Percentiles rank a stretch among this genome's conserved stretches.
Conservation (phyloP, 2,329 filamentous ascomycete species). For the Aspergillus felis region DNA sequence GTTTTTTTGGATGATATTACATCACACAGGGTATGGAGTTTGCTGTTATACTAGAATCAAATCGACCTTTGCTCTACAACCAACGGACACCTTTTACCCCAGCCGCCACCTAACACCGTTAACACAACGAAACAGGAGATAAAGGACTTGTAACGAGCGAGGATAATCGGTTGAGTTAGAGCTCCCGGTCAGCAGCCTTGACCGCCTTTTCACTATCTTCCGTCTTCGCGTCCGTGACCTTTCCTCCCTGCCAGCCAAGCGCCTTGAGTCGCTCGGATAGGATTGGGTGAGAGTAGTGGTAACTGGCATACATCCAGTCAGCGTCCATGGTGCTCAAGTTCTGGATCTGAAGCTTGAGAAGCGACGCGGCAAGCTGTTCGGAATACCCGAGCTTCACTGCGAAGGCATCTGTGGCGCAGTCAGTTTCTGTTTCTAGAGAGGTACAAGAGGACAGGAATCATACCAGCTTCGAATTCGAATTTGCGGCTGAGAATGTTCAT, state of each 20-base stretch:
- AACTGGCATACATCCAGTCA: slow-evolving; percentile 96
- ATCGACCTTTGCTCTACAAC: background rate
- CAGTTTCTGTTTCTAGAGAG: slow-evolving; percentile 13
- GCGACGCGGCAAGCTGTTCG: slow-evolving; percentile 73
- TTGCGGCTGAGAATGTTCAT: slow-evolving; percentile 95
- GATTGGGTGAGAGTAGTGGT: slow-evolving; percentile 98
- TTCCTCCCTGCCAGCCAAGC: slow-evolving; percentile 73
- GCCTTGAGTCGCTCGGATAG: slow-evolving; percentile 89
- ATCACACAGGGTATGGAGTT: background rate
- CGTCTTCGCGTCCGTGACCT: slow-evolving; percentile 45
- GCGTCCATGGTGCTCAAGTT: slow-evolving; percentile 98
- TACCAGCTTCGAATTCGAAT: slow-evolving; percentile 92
- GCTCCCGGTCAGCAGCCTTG: slow-evolving; percentile 71
- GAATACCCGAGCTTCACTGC: slow-evolving; percentile 80
- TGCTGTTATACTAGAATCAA: background rate
- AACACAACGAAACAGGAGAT: slow-evolving; percentile 5
- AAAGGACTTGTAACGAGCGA: background rate
- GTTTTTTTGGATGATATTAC: slow-evolving; percentile 4
- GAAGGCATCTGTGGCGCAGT: slow-evolving; percentile 63
- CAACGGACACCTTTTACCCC: slow-evolving; percentile 4
- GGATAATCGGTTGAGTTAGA: slow-evolving; percentile 45
- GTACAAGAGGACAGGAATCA: slow-evolving; percentile 12
- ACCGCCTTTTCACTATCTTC: slow-evolving; percentile 57
- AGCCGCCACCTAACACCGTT: slow-evolving; percentile 8
- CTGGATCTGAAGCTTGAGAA: slow-evolving; percentile 97